Base-by-base conservation (phyloP, 768 basidiomycete genomes). In the Suillus hirtellus region DNA sequence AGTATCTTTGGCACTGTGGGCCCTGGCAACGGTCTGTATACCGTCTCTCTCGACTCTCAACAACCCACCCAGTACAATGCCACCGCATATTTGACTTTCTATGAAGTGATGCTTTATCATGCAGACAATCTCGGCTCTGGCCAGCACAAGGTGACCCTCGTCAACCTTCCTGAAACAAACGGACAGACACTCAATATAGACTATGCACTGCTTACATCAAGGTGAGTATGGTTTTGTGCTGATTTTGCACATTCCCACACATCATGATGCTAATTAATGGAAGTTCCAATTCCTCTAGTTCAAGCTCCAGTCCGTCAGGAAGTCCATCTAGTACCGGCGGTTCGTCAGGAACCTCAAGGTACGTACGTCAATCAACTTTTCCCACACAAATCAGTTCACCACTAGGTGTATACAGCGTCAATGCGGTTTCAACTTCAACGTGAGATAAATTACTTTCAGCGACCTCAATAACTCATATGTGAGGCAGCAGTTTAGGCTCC, bases 1-100 rank as follows among this genome's bases (percentile, higher is more conserved):
- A 79, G 78, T 0, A 56, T 84, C 9, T 83, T 79, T 59, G 81
- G 83, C 19, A 73, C 82, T 11, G 73, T 79, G 1, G 74, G 78
- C 21, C 76, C 79, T 21, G 61, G 65, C 4, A 73, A 73, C 38
- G 71, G 77, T 24, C 69, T 71, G 4, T 82, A 79, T 62, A 66
- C 69, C 0, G 76, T 77, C 24, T 71, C 77, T 62, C 35, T 81
- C 52, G 78, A 80, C 52, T 72, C 72, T 21, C 75, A 68, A 4
- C 34, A 65, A 19, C 7, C 21, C 10, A 27, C 3, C 34, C 10
- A 31, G 54, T 54, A 60, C 44, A 64, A 46, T 54, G 68, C 50
- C 43, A 63, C 61, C 15, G 19, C 63, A 24, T 70, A 64, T 42
- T 17, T 61, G 43, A 47, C 69, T 10, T 71, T 64, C 58, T 72